A percentile compares a stretch with the other conserved stretches of the same genome.
Conservation (phyloP, 176 grass and related monocot species). For the Urochloa ruziziensis region DNA sequence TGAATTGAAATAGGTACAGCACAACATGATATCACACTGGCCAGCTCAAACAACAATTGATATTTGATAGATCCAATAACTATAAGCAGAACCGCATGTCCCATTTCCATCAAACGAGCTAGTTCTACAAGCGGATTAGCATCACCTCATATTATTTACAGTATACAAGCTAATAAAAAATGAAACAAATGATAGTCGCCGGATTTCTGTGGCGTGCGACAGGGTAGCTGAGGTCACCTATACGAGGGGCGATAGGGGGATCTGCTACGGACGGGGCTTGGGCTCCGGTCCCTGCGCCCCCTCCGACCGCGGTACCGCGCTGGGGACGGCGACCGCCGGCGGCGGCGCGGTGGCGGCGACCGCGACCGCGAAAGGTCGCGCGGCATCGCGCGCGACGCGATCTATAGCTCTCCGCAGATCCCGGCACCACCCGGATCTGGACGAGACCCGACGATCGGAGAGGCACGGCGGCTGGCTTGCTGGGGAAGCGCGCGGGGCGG, state of each 20-base stretch:
- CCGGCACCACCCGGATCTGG: neutral
- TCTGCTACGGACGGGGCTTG: conserved; percentile 63
- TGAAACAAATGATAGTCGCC: neutral
- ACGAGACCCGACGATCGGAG: neutral
- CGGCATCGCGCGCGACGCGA: conserved; percentile 40
- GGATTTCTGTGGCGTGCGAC: conserved; percentile 37
- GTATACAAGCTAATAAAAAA: neutral
- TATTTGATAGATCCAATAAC: conserved; percentile 16
- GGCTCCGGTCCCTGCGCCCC: conserved; percentile 72
- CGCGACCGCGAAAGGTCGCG: conserved; percentile 69
- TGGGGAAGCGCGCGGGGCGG: neutral
- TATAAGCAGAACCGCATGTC: neutral
- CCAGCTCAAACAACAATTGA: neutral
- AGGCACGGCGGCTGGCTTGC: neutral
- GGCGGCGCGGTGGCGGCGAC: conserved; percentile 63
- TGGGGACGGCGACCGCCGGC: conserved; percentile 78
- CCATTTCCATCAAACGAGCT: conserved; percentile 26
- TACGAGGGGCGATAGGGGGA: conserved; percentile 86
- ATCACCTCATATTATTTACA: neutral
- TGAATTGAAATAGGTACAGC: neutral
- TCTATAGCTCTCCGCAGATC: neutral
- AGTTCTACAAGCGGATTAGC: neutral
- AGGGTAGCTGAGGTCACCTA: conserved; percentile 82
- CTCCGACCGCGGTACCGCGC: conserved; percentile 46
- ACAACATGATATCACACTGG: neutral